Conservation (phyloP, 2,329 filamentous ascomycete species). For the Emmonsiellopsis sp. region DNA sequence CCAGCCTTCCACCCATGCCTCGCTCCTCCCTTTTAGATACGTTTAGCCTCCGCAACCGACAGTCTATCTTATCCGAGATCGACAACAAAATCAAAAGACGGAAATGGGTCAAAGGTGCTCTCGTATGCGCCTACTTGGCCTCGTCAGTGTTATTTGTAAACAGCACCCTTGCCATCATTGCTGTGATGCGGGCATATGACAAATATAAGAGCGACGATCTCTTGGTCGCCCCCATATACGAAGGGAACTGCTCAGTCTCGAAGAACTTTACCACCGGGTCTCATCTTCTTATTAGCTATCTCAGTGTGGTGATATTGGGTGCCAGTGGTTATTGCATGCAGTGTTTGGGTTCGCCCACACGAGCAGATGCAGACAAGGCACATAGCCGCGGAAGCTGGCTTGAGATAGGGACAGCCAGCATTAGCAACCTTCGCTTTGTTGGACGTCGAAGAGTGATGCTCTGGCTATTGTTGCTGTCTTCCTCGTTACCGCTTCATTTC, state of each 20-base stretch:
- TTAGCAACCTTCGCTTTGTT: slow-evolving; percentile 17
- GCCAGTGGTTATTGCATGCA: slow-evolving; percentile 31
- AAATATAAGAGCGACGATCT: neutral
- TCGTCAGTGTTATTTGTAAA: slow-evolving; percentile 9
- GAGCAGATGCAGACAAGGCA: slow-evolving; percentile 22
- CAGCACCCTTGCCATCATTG: slow-evolving; percentile 5
- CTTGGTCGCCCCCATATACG: slow-evolving; percentile 3
- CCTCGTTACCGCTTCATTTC: slow-evolving; percentile 12
- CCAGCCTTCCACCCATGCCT: neutral
- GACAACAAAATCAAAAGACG: neutral
- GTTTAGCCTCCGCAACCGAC: no score
- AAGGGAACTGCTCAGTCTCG: slow-evolving; percentile 7
- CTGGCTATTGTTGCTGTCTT: slow-evolving; percentile 5
- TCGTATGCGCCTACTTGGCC: slow-evolving; percentile 2
- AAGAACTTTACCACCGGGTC: slow-evolving; percentile 13
- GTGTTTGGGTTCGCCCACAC: slow-evolving; percentile 22
- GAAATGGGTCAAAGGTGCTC: slow-evolving; percentile 3
- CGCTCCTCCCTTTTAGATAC: neutral
- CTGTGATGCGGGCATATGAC: neutral
- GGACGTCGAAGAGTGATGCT: slow-evolving; percentile 2
- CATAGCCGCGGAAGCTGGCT: slow-evolving; percentile 22
- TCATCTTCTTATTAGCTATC: slow-evolving; percentile 27
- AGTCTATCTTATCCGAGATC: no score
- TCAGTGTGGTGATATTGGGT: slow-evolving; percentile 24
- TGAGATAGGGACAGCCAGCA: slow-evolving; percentile 21